Evolutionary conservation across 2,329 filamentous ascomycete species (phyloP).

Genomic region (Dothistroma pini): DNA sequence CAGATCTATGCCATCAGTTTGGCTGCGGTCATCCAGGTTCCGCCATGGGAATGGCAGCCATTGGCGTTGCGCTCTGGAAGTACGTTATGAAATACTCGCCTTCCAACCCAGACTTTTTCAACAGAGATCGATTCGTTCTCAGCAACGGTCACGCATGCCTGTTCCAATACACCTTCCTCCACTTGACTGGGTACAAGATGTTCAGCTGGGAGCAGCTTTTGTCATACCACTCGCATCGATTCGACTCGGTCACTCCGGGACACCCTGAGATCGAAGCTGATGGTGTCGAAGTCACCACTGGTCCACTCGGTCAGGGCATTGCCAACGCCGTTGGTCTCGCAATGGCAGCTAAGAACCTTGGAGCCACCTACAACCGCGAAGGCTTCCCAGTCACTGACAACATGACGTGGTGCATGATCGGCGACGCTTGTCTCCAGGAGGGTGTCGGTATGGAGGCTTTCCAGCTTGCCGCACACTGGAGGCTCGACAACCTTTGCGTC

Average conservation of each 20-base stretch:
- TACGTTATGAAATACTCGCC: constrained; percentile 61
- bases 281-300: constrained; percentile 59
- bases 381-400: constrained; percentile 49
- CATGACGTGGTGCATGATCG: constrained; percentile 55
- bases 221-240: constrained; percentile 49
- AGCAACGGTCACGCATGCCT: constrained; percentile 59
- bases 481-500: constrained; percentile 54
- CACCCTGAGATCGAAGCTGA: constrained; percentile 54
- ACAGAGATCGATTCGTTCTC: constrained; percentile 60
- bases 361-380: constrained; percentile 52
- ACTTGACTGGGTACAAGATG: constrained; percentile 49
- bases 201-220: constrained; percentile 57
- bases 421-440: constrained; percentile 57
- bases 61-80: constrained; percentile 60
- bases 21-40: constrained; percentile 64
- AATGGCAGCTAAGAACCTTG: constrained; percentile 56
- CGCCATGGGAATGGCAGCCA: constrained; percentile 60
- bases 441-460: constrained; percentile 57
- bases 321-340: constrained; percentile 59
- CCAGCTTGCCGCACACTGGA: constrained; percentile 54
- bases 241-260: constrained; percentile 50
- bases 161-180: constrained; percentile 54
- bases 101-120: constrained; percentile 54
- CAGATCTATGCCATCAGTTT: constrained; percentile 67
- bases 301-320: constrained; percentile 57